These are phyloP conservation scores for Acanthamoeba sp. DNA, from an alignment of 208 protist species.

Conservation along the genomic window DNA sequence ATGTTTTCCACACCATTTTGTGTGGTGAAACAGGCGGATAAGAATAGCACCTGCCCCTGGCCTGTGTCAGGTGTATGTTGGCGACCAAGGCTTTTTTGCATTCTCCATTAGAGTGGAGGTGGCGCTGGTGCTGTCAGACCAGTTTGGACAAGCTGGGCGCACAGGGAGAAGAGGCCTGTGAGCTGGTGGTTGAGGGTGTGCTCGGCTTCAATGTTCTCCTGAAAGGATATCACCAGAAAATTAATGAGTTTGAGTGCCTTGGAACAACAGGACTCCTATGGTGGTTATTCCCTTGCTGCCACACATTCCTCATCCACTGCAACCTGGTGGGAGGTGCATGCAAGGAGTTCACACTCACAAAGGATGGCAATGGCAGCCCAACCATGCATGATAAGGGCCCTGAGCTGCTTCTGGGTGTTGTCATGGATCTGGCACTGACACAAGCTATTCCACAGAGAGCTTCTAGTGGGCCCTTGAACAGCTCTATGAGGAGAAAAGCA, in stretches of 20 bases:
- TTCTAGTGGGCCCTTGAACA: too few relatives aligned
- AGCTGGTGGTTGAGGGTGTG: conserved; percentile 2
- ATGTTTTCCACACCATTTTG: too few relatives aligned
- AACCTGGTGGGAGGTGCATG: neutral
- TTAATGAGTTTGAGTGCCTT: neutral
- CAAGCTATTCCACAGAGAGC: too few relatives aligned
- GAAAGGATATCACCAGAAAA: neutral
- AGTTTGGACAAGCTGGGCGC: neutral
- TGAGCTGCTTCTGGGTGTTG: too few relatives aligned
- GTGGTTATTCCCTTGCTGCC: neutral
- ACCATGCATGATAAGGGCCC: too few relatives aligned
- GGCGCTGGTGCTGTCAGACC: neutral
- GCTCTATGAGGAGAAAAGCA: too few relatives aligned
- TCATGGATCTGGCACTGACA: too few relatives aligned
- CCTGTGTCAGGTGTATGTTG: too few relatives aligned
- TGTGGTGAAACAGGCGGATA: too few relatives aligned
- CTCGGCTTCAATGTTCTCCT: conserved; percentile 1
- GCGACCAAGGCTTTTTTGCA: neutral
- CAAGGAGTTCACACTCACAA: neutral
- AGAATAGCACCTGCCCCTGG: too few relatives aligned
- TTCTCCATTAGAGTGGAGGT: neutral
- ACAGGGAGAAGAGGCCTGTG: conserved; percentile 5
- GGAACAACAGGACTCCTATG: conserved; percentile 17
- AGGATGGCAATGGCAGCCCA: too few relatives aligned
- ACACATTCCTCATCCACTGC: neutral